Evolutionary conservation across 192 early-diverging fungal genomes (phyloP).

Genomic region (Backusella macrospora): DNA sequence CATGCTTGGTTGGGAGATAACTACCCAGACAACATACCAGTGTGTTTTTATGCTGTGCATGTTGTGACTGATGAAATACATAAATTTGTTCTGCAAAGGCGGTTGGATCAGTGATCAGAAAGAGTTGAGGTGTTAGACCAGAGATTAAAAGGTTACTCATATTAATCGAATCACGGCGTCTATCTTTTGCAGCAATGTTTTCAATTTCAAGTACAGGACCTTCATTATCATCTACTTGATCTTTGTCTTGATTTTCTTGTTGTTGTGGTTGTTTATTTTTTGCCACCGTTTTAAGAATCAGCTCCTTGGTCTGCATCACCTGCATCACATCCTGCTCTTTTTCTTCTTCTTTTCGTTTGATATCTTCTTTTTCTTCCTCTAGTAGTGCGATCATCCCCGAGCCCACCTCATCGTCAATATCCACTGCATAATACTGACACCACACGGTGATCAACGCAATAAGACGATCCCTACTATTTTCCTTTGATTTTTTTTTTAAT

Average conservation of each 20-base stretch:
- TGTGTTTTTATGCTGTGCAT: neutral
- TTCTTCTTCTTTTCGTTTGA: neutral
- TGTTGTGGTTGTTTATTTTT: constrained; percentile 5
- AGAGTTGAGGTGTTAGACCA: constrained; percentile 63
- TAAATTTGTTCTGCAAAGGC: constrained; percentile 73
- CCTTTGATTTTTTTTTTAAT: neutral
- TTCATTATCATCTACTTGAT: neutral
- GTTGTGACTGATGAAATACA: constrained; percentile 57
- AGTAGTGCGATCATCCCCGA: constrained; percentile 33
- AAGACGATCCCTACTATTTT: neutral
- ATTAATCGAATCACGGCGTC: neutral
- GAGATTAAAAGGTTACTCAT: constrained; percentile 54
- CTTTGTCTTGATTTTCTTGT: neutral
- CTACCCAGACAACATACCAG: too few relatives aligned
- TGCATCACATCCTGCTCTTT: neutral
- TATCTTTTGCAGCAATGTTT: constrained; percentile 13
- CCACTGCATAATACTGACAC: constrained; percentile 29
- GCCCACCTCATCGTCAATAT: constrained; percentile 33
- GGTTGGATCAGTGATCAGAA: constrained; percentile 59
- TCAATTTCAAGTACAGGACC: constrained; percentile 28
- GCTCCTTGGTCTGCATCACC: neutral
- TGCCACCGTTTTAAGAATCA: constrained; percentile 18
- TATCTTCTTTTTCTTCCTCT: neutral
- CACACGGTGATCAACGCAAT: constrained; percentile 29
- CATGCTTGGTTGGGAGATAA: neutral